phyloP scores from a whole-genome alignment of 2,329 filamentous ascomycete species.

The Botryotinia narcissicola region DNA sequence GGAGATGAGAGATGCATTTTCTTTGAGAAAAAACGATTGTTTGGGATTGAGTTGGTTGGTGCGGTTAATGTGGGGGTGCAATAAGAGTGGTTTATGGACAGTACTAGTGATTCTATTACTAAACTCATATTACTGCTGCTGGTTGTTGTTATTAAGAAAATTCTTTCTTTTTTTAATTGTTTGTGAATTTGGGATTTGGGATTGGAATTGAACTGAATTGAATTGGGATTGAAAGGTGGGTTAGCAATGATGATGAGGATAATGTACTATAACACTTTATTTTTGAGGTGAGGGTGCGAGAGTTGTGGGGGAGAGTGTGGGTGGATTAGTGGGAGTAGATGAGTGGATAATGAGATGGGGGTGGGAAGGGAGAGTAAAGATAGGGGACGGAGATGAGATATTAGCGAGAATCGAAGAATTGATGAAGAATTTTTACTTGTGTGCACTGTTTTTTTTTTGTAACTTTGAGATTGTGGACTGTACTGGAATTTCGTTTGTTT shows the following conservation, averaged over 20 bases:
- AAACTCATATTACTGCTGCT: neutral
- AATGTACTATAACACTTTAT: slow-evolving; percentile 5
- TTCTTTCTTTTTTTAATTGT: neutral
- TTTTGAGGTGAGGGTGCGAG: neutral
- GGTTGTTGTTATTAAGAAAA: neutral
- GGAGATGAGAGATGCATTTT: neutral
- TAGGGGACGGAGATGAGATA: neutral
- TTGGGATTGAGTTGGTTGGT: neutral
- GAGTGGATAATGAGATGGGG: neutral
- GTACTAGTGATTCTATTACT: neutral
- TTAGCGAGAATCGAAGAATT: neutral
- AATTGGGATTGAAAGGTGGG: neutral
- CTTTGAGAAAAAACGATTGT: neutral
- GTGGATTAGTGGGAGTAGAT: too few relatives aligned
- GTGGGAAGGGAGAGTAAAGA: neutral
- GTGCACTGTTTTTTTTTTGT: neutral
- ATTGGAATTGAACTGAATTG: neutral
- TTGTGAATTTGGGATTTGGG: neutral
- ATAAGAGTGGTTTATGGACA: neutral
- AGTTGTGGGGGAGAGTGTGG: neutral
- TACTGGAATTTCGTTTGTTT: neutral
- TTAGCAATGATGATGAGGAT: slow-evolving; percentile 2
- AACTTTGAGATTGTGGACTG: neutral
- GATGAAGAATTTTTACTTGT: neutral
- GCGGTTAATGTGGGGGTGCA: neutral